Evolutionary conservation across 2,329 filamentous ascomycete genomes (phyloP), one percentile per base, ranked within the genome.

Genomic region (Zasmidium citrigriseum): DNA sequence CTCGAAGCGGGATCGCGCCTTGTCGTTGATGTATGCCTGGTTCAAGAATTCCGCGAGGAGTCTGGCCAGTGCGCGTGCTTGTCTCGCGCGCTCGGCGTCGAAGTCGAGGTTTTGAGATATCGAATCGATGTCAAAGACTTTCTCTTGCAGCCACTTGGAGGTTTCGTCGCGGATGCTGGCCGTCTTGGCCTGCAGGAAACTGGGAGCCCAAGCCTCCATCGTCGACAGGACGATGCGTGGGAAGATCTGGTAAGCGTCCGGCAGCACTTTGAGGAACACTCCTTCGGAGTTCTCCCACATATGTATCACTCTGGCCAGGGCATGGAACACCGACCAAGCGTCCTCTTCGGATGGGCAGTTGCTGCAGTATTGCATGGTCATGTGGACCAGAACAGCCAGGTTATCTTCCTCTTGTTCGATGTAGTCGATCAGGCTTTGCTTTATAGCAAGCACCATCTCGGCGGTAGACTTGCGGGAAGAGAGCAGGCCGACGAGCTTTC

Each of bases 351-450:
- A 47, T 14, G 53, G 16, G 21, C 25, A 46, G 18, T 27, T 46
- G 14, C 41, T 29, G 52, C 61, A 64, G 48, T 59, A 67, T 38
- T 67, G 57, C 20, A 64, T 52, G 18, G 60, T 55, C 41, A 69
- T 49, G 45, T 56, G 46, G 38, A 68, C 46, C 12, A 68, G 41
- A 12, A 63, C 54, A 4, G 46, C 23, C 21, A 69, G 54, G 4
- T 54, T 53, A 12, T 66, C 52, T 29, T 66, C 57, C 53, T 69
- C 66, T n/a, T 46, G 21, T 29, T 64, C 62, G 55, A 65, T 60
- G 45, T 63, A 53, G 14, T 25, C 16, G 12, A 62, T 20, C 10
- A 67, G 38, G 24, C 54, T 54, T 4, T 29, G 18, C 25, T 54
- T 52, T 24, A 63, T 44, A 7, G 47, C 2, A 2, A 9, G 21